Conservation (phyloP, 2,329 filamentous ascomycete genomes). For the Herpotrichia juniperi region DNA sequence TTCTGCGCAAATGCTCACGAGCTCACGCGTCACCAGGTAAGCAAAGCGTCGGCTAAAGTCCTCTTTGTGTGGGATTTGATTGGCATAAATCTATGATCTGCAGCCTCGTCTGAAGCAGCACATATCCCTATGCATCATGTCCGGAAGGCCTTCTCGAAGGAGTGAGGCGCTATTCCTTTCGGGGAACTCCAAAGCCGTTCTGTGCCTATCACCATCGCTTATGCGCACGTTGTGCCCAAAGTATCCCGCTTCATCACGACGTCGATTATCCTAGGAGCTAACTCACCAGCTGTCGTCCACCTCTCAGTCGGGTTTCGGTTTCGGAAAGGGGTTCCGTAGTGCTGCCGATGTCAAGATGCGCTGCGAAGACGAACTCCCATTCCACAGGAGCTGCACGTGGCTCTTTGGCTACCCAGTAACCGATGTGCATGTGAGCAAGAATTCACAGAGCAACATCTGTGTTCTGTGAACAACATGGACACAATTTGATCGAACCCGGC, state of each 20-base stretch:
- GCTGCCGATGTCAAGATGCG: conserved; percentile 1
- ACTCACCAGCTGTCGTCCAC: neutral
- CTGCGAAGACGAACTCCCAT: neutral
- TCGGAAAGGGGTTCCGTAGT: conserved; percentile 1
- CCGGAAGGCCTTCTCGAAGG: conserved; percentile 5
- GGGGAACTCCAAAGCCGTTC: conserved; percentile 9
- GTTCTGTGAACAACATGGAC: no score
- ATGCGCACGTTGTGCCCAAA: conserved; percentile 16
- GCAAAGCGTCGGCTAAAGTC: conserved; percentile 29
- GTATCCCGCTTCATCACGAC: neutral
- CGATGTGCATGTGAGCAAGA: no score
- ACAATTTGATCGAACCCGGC: neutral
- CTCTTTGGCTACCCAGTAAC: no score
- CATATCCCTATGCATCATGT: conserved; percentile 5
- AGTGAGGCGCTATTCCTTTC: conserved; percentile 12
- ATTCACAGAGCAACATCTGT: no score
- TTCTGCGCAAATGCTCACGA: conserved; percentile 25
- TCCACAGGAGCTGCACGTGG: neutral
- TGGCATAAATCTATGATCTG: conserved; percentile 27
- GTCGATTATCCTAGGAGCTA: conserved; percentile 24
- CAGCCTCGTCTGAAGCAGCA: conserved; percentile 19
- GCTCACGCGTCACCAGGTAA: conserved; percentile 23
- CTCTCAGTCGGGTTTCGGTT: neutral
- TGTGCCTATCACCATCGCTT: conserved; percentile 19
- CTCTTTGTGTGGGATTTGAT: conserved; percentile 14